These are phyloP conservation scores for Didymella keratinophila DNA, from an alignment of 2,329 filamentous ascomycete genomes.

Conservation along the genomic window DNA sequence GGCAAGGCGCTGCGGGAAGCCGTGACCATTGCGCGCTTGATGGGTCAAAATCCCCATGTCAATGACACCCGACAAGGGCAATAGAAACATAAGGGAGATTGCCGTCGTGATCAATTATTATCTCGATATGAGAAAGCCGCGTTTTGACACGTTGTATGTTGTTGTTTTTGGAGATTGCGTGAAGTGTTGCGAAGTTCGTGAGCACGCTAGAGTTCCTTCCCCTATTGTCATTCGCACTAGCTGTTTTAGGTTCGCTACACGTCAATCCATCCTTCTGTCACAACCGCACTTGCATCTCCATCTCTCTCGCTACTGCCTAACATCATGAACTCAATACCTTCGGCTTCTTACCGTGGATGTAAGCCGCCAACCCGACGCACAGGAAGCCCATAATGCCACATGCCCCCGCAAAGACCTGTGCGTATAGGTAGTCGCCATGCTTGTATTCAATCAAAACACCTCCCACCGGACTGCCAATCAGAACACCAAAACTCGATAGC, in stretches of 20 bases:
- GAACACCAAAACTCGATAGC: conserved; percentile 34
- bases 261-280: not conserved
- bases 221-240: conserved; percentile 4
- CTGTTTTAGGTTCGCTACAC: not conserved
- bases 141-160: no score
- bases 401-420: conserved; percentile 53
- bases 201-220: conserved; percentile 6
- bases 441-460: conserved; percentile 47
- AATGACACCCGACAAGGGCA: conserved; percentile 52
- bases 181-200: not conserved
- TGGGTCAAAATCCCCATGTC: conserved; percentile 51
- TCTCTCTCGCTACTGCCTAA: not conserved
- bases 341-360: conserved; percentile 20
- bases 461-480: conserved; percentile 41
- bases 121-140: no score
- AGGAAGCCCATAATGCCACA: conserved; percentile 25
- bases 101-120: no score
- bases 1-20: conserved; percentile 56
- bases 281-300: not conserved
- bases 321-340: not conserved
- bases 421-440: conserved; percentile 51
- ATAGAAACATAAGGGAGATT: no score
- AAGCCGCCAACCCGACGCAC: conserved; percentile 20
- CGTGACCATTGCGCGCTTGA: conserved; percentile 56
- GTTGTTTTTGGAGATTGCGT: no score